Evolutionary conservation across 2,329 filamentous ascomycete genomes (phyloP), one percentile per base, ranked within the genome.

Genomic region (Talaromyces verruculosus): DNA sequence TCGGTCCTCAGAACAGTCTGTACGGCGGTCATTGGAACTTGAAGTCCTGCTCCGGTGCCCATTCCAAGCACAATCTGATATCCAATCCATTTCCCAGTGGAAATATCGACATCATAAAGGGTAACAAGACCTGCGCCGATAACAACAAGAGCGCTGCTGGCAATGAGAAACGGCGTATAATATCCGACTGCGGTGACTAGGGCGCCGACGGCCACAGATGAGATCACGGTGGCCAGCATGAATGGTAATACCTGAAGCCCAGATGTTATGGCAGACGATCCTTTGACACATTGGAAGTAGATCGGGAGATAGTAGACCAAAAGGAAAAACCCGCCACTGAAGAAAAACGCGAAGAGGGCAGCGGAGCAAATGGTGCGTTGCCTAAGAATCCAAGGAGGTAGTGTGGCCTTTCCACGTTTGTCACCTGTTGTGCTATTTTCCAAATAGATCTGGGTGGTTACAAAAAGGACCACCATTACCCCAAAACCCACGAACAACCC

Each of bases 301-400:
- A 83, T 81, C 37, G 70, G 81, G 0, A 83, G 72, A 68, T 81
- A 83, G 71, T 82, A 83, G 5, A 83, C 68, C 1, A 78, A 60
- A 15, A 80, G 47, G 66, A 80, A 76, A 63, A 76, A 80, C 5
- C 66, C 59, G 5, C 78, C 77, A 4, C 68, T 69, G 22, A 75
- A 68, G 68, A 81, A 75, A 69, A 81, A 77, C 13, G 74, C 71
- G 67, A 74, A 82, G 10, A 74, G 61, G 45, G 69, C 74, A 33
- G 72, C 71, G n/a, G 73, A 71, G 15, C 68, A 73, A 57, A 83
- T 72, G 5, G 72, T 73, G 17, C 80, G 75, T 25, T 78, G 70
- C 53, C 74, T 75, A 25, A 82, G 65, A 1, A 84, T 68, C 0
- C 77, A 75, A 0, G 69, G 67, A 17, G 72, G 53, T 67, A 84